These are phyloP conservation scores for Amylocystis lapponica DNA, from an alignment of 768 basidiomycete genomes.

Conservation along the genomic window DNA sequence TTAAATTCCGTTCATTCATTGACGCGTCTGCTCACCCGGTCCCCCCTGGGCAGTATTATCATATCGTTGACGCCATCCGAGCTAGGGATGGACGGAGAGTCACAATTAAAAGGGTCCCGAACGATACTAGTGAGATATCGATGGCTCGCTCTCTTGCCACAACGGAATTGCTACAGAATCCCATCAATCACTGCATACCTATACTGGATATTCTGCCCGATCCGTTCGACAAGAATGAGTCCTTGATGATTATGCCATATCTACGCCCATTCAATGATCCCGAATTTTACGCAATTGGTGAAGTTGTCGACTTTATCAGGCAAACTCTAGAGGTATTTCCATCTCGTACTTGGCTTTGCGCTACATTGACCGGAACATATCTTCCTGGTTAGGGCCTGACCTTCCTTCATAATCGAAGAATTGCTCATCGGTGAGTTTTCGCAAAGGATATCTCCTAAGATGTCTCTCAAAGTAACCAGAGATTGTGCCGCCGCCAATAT, in stretches of 20 bases:
- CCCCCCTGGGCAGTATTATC: background rate
- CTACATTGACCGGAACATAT: too few relatives aligned
- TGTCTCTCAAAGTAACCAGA: background rate
- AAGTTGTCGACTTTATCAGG: slow-evolving; percentile 13
- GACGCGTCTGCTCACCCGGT: background rate
- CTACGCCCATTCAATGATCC: slow-evolving; percentile 23
- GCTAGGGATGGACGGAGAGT: slow-evolving; percentile 7
- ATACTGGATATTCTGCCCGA: slow-evolving; percentile 16
- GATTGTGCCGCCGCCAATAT: slow-evolving; percentile 12
- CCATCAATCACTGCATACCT: slow-evolving; percentile 19
- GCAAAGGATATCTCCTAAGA: too few relatives aligned
- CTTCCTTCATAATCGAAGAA: slow-evolving; percentile 18
- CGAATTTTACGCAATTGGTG: slow-evolving; percentile 14
- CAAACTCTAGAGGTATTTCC: slow-evolving; percentile 13
- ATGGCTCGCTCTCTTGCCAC: slow-evolving; percentile 12
- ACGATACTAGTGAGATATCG: slow-evolving; percentile 6
- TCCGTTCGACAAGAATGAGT: slow-evolving; percentile 3
- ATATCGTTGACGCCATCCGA: slow-evolving; percentile 16
- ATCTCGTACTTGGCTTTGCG: too few relatives aligned
- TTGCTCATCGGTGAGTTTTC: slow-evolving; percentile 21
- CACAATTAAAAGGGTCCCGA: slow-evolving; percentile 8
- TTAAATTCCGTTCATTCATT: background rate
- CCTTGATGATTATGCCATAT: slow-evolving; percentile 20
- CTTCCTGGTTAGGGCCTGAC: slow-evolving; percentile 18
- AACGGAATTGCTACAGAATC: background rate